A percentile compares a stretch with the other conserved stretches of the same genome.
Evolutionary conservation across 208 protist genomes (phyloP).

Genomic region (Phytomonas sp.): DNA sequence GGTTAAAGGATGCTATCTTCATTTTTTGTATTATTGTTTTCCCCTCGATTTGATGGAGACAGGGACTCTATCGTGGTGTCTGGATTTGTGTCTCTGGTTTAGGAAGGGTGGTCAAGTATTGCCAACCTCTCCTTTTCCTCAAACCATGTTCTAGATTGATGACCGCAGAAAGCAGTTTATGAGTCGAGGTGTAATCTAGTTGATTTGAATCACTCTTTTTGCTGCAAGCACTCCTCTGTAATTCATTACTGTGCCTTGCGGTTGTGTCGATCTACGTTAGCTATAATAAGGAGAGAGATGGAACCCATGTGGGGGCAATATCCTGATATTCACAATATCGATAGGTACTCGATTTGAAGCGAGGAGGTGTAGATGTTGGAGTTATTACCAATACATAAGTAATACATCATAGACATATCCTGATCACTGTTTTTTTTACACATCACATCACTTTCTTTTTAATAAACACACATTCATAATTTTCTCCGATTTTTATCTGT

Average conservation of each 20-base stretch:
- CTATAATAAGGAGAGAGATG: background rate
- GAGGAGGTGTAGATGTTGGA: background rate
- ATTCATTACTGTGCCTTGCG: background rate
- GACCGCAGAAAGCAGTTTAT: background rate
- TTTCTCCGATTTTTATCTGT: slow-evolving; percentile 3
- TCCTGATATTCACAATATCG: background rate
- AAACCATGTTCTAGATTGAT: background rate
- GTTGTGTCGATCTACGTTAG: background rate
- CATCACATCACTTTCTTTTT: background rate
- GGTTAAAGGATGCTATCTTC: background rate
- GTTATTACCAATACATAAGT: background rate
- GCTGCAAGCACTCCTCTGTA: background rate
- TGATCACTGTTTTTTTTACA: background rate
- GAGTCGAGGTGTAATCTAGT: background rate
- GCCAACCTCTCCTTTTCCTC: background rate
- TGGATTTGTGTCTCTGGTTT: background rate
- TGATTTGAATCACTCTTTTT: background rate
- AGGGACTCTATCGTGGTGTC: background rate
- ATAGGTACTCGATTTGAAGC: background rate
- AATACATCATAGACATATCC: background rate
- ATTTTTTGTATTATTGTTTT: background rate
- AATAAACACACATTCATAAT: background rate
- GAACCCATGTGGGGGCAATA: background rate
- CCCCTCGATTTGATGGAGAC: background rate
- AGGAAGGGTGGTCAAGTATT: background rate